phyloP scores from a whole-genome alignment of 306 rosid species.

The Luffa acutangula region DNA sequence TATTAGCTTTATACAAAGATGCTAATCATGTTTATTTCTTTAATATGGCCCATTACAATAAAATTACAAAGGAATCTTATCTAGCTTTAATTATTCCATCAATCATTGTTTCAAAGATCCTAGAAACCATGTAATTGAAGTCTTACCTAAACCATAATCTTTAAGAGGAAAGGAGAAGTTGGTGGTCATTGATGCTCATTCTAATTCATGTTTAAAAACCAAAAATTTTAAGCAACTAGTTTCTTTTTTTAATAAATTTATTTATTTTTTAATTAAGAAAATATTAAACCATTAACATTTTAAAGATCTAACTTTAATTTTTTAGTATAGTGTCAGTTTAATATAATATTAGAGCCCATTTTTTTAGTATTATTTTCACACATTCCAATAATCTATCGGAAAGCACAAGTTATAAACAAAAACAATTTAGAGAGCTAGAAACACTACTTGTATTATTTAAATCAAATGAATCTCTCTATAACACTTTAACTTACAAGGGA shows the following conservation, averaged over 20 bases:
- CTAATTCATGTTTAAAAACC: not conserved
- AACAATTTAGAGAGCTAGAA: not conserved
- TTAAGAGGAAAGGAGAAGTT: not conserved
- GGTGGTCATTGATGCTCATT: not conserved
- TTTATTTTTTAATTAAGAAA: not conserved
- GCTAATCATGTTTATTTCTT: not conserved
- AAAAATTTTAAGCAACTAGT: too few relatives aligned
- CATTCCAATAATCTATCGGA: not conserved
- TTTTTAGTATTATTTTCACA: not conserved
- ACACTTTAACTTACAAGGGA: not conserved
- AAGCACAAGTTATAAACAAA: not conserved
- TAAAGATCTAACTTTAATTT: not conserved
- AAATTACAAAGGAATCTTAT: slow-evolving; percentile 33
- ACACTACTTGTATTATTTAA: not conserved
- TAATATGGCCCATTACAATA: not conserved
- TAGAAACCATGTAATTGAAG: not conserved
- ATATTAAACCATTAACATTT: not conserved
- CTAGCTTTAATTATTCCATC: slow-evolving; percentile 36
- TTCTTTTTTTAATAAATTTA: too few relatives aligned
- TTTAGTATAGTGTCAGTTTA: not conserved
- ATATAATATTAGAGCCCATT: not conserved
- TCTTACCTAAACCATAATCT: not conserved
- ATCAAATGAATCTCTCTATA: not conserved
- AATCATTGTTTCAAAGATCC: slow-evolving; percentile 10
- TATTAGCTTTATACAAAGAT: not conserved